phyloP scores from a whole-genome alignment of 2,329 filamentous ascomycete species.

The Tolypocladium amazonense region DNA sequence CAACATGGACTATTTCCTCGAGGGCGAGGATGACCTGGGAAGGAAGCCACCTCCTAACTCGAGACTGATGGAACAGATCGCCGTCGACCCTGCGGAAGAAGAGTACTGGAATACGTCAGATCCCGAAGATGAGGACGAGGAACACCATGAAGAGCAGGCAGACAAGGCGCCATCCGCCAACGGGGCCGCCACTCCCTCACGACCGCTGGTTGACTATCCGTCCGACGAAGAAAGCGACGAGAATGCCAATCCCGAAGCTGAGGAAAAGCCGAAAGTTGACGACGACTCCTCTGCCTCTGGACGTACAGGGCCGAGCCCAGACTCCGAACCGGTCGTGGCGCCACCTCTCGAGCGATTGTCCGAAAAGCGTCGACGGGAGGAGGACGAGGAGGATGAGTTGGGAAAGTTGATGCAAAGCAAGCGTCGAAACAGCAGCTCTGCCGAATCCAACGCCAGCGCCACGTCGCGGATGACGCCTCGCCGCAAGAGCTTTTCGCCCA shows the following conservation, averaged over 20 bases:
- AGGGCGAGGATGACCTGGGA: conserved; percentile 52
- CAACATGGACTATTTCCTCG: conserved; percentile 61
- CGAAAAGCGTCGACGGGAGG: conserved; percentile 83
- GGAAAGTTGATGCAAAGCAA: conserved; percentile 64
- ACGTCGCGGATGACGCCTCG: conserved; percentile 20
- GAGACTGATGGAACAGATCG: conserved; percentile 62
- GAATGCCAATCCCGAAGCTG: conserved; percentile 44
- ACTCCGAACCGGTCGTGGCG: conserved; percentile 9
- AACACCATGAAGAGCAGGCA: conserved; percentile 15
- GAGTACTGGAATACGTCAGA: conserved; percentile 91
- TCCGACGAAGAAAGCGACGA: conserved; percentile 71
- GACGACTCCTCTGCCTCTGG: conserved; percentile 18
- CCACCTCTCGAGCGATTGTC: conserved; percentile 70
- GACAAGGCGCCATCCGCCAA: conserved; percentile 37
- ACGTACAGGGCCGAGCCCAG: conserved; percentile 10
- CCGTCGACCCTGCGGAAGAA: conserved; percentile 72
- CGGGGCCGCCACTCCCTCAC: conserved; percentile 50
- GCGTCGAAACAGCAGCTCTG: conserved; percentile 47
- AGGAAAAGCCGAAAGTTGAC: conserved; percentile 18
- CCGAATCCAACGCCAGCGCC: conserved; percentile 27
- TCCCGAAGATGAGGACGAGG: conserved; percentile 64
- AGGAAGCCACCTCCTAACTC: conserved; percentile 30
- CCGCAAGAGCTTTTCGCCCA: conserved; percentile 30
- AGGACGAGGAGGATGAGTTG: conserved; percentile 83
- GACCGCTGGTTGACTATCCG: conserved; percentile 80